Percentiles rank a stretch among this genome's conserved stretches.
These are phyloP conservation scores for Fomitiporia mediterranea DNA, from an alignment of 1,284 basidiomycete species.

Conservation along the genomic window DNA sequence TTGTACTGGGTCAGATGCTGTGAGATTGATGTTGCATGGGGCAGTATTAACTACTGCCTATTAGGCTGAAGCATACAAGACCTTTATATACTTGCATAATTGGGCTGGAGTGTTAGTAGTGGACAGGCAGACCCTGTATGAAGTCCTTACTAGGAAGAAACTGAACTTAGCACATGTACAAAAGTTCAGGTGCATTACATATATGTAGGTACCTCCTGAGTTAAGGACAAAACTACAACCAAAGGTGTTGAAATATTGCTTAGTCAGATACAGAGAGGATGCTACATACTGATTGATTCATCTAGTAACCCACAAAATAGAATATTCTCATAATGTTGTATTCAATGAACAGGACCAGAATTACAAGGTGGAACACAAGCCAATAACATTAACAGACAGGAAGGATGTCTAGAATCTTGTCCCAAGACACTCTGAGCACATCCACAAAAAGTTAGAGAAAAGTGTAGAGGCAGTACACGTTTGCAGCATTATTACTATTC, in stretches of 20 bases:
- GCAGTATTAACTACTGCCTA: neutral
- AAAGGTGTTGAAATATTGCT: neutral
- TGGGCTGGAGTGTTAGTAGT: too few species aligned
- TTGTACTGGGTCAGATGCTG: slow-evolving; percentile 10
- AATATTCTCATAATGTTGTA: neutral
- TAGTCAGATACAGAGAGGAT: neutral
- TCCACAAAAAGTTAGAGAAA: neutral
- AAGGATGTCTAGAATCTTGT: neutral
- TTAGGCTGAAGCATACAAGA: neutral
- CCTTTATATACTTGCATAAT: neutral
- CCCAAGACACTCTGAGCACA: neutral
- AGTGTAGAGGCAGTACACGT: neutral
- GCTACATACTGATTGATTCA: neutral
- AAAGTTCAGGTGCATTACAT: neutral
- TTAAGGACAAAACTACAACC: neutral
- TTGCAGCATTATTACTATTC: neutral
- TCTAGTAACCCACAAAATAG: neutral
- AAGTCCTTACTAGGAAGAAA: neutral
- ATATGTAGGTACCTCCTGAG: neutral
- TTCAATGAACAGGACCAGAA: neutral
- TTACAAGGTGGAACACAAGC: neutral
- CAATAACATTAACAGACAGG: neutral
- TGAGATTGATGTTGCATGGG: neutral
- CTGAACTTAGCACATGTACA: neutral
- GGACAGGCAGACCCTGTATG: neutral